phyloP scores from a whole-genome alignment of 1,284 basidiomycete genomes.

The Puccinia polysora region DNA sequence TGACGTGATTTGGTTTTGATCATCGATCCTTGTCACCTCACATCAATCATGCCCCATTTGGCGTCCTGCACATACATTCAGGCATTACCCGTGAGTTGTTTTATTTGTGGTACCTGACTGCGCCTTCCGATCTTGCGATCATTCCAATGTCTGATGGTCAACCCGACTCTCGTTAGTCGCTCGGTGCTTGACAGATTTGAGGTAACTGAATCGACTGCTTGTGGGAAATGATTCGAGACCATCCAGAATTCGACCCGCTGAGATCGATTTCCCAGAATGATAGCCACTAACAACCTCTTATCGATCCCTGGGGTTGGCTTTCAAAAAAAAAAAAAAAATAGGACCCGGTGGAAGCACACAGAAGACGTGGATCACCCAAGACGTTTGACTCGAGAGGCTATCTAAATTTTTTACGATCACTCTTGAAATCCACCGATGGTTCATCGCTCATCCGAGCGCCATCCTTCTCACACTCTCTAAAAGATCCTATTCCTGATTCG shows the following conservation, averaged over 20 bases:
- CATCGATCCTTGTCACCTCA: neutral
- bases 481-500: constrained; percentile 17
- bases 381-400: constrained; percentile 22
- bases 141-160: too few species aligned
- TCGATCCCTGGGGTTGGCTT: too few species aligned
- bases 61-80: neutral
- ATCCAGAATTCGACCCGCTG: neutral
- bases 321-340: too few species aligned
- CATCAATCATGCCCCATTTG: neutral
- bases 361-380: constrained; percentile 12
- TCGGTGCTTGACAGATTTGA: constrained; percentile 20
- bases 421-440: neutral
- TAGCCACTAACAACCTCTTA: too few species aligned
- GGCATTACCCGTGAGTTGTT: constrained; percentile 34
- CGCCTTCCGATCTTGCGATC: too few species aligned
- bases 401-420: neutral
- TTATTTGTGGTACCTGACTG: too few species aligned
- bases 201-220: neutral
- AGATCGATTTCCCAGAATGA: neutral
- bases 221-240: neutral
- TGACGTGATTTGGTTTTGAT: too few species aligned
- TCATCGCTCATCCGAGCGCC: constrained; percentile 7
- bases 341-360: constrained; percentile 31
- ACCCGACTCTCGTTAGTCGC: constrained; percentile 17
- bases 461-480: constrained; percentile 27